These are phyloP conservation scores for Fusarium agapanthi DNA, from an alignment of 2,329 filamentous ascomycete species.

Conservation along the genomic window DNA sequence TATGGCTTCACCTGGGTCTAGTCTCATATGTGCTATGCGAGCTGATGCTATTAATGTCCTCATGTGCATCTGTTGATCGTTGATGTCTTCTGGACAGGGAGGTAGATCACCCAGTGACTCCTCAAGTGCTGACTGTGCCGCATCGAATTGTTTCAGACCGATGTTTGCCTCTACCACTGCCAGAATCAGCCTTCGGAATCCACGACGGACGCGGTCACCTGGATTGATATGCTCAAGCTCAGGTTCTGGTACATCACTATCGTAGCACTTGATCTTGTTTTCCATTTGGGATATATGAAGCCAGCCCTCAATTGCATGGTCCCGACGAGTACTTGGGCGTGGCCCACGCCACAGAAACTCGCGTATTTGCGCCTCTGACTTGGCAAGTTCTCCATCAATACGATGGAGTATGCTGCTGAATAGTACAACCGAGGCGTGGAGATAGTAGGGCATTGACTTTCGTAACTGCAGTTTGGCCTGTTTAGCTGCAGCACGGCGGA, in stretches of 20 bases:
- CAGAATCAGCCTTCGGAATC: slow-evolving; percentile 35
- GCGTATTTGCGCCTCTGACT: slow-evolving; percentile 37
- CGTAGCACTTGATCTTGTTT: slow-evolving; percentile 46
- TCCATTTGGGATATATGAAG: slow-evolving; percentile 47
- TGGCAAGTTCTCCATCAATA: slow-evolving; percentile 36
- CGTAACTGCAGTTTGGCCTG: slow-evolving; percentile 33
- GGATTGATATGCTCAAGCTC: slow-evolving; percentile 26
- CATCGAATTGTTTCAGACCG: slow-evolving; percentile 22
- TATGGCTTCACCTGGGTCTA: slow-evolving; percentile 15
- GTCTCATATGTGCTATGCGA: slow-evolving; percentile 26
- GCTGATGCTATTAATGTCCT: slow-evolving; percentile 39
- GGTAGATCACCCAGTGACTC: slow-evolving; percentile 24
- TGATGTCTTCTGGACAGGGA: slow-evolving; percentile 36
- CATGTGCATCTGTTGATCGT: slow-evolving; percentile 45
- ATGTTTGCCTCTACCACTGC: slow-evolving; percentile 36
- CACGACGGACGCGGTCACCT: slow-evolving; percentile 15
- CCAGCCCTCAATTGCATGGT: slow-evolving; percentile 41
- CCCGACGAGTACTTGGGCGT: slow-evolving; percentile 25
- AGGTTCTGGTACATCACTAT: slow-evolving; percentile 38
- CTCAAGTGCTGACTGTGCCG: slow-evolving; percentile 19
- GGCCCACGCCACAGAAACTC: slow-evolving; percentile 34
- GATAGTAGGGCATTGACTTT: slow-evolving; percentile 44
- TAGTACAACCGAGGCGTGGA: slow-evolving; percentile 40
- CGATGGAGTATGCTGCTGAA: slow-evolving; percentile 44
- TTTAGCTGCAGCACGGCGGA: slow-evolving; percentile 35